Percentiles rank a stretch among this genome's conserved stretches.
Evolutionary conservation across 495 filamentous ascomycete genomes (phyloP).

Genomic region (Penicillium bovifimosum): DNA sequence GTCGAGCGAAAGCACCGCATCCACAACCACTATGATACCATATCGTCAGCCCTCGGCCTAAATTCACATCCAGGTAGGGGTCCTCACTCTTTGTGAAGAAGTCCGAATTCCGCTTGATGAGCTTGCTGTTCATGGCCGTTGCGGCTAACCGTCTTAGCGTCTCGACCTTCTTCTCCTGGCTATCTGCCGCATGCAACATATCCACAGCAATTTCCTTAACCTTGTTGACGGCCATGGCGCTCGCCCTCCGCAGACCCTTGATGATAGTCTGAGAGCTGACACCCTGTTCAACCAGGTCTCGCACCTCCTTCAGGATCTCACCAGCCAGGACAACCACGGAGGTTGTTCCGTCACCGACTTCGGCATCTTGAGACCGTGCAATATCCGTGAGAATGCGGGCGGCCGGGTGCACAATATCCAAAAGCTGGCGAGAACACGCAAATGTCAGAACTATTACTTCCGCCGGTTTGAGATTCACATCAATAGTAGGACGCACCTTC

Average conservation of each 20-base stretch:
- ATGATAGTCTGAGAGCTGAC: slow-evolving; percentile 97
- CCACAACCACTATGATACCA: slow-evolving; percentile 75
- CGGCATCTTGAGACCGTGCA: slow-evolving; percentile 95
- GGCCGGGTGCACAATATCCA: slow-evolving; percentile 97
- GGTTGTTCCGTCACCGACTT: slow-evolving; percentile 96
- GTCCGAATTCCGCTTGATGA: slow-evolving; percentile 92
- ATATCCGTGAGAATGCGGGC: slow-evolving; percentile 98
- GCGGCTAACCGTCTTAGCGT: slow-evolving; percentile 83
- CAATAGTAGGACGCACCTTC: slow-evolving; percentile 62
- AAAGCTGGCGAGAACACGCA: slow-evolving; percentile 52
- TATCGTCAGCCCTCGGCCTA: slow-evolving; percentile 2
- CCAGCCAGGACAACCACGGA: slow-evolving; percentile 94
- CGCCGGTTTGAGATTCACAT: neutral
- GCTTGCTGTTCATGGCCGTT: slow-evolving; percentile 99
- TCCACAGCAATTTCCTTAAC: slow-evolving; percentile 94
- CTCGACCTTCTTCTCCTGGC: slow-evolving; percentile 79
- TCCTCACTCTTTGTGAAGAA: slow-evolving; percentile 95
- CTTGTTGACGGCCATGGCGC: slow-evolving; percentile 93
- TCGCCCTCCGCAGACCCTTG: slow-evolving; percentile 87
- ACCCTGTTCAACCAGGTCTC: slow-evolving; percentile 91
- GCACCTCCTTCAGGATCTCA: slow-evolving; percentile 93
- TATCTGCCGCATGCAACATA: slow-evolving; percentile 48
- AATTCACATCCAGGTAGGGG: neutral
- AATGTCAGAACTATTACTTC: slow-evolving; percentile 13
- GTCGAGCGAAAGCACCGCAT: slow-evolving; percentile 94